Conservation (phyloP, 2,329 filamentous ascomycete genomes). For the Phialophora macrospora region DNA sequence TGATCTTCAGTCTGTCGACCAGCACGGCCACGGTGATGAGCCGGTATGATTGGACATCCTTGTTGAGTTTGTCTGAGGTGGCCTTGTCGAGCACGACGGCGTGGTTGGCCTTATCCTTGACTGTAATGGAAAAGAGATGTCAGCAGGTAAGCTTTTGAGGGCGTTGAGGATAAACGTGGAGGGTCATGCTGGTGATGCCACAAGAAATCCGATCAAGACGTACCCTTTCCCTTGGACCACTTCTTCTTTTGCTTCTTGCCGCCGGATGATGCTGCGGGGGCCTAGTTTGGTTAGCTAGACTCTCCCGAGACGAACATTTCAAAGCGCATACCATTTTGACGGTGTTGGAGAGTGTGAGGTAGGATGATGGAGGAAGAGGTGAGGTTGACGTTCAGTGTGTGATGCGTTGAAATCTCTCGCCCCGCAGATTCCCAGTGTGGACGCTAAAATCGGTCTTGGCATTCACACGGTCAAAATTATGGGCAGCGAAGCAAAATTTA, state of each 20-base stretch:
- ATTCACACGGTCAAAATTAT: conserved; percentile 3
- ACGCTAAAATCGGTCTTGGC: conserved; percentile 13
- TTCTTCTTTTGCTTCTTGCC: conserved; percentile 62
- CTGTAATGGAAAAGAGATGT: conserved; percentile 55
- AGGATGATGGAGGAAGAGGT: conserved; percentile 19
- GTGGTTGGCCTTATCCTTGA: conserved; percentile 99
- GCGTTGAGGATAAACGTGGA: neutral
- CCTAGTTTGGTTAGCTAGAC: conserved; percentile 42
- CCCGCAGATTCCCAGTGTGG: conserved; percentile 15
- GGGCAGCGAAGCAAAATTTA: neutral
- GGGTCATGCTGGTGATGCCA: conserved; percentile 5
- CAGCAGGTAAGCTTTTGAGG: neutral
- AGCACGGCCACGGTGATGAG: conserved; percentile 98
- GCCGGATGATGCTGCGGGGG: conserved; percentile 54
- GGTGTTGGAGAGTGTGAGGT: conserved; percentile 24
- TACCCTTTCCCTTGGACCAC: conserved; percentile 64
- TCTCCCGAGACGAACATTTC: neutral
- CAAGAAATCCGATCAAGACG: conserved; percentile 34
- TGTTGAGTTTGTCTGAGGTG: conserved; percentile 97
- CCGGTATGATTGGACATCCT: conserved; percentile 99
- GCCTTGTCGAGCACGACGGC: conserved; percentile 97
- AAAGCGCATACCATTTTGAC: conserved; percentile 33
- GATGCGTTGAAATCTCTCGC: conserved; percentile 8
- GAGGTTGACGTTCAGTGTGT: conserved; percentile 18
- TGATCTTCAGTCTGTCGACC: conserved; percentile 99